A percentile compares a stretch with the other conserved stretches of the same genome.
Conservation (phyloP, 2,329 filamentous ascomycete species). For the Trichoderma sp. region DNA sequence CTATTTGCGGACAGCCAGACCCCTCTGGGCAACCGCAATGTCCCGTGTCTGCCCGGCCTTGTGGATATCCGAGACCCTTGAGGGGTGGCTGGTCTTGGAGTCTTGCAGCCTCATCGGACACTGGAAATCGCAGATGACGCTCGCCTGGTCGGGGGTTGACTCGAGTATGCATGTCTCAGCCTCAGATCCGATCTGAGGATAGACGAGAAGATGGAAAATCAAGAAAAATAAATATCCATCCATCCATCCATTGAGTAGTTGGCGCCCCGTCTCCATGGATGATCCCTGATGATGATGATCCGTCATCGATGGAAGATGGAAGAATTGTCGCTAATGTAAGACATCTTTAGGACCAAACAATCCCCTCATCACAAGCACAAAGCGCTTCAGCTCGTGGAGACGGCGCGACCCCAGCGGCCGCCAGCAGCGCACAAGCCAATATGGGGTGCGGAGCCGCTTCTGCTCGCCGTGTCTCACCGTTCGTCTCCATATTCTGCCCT, state of each 20-base stretch:
- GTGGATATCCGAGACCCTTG: conserved; percentile 1
- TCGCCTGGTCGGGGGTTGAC: not conserved
- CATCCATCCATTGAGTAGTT: conserved; percentile 3
- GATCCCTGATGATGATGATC: conserved; percentile 8
- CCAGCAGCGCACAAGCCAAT: conserved; percentile 15
- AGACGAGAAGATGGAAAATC: not conserved
- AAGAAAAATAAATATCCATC: not conserved
- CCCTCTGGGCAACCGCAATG: not conserved
- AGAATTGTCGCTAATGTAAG: conserved; percentile 18
- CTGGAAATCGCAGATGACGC: conserved; percentile 6
- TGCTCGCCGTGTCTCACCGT: conserved; percentile 22
- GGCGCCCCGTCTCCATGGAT: conserved; percentile 11
- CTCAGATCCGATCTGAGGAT: not conserved
- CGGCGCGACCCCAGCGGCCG: conserved; percentile 15
- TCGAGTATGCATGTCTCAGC: not conserved
- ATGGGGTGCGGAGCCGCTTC: conserved; percentile 22
- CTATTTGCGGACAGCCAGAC: not conserved
- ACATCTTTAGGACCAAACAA: conserved; percentile 13
- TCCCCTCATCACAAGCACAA: conserved; percentile 7
- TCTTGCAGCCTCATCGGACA: conserved; percentile 5
- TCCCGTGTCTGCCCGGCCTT: not conserved
- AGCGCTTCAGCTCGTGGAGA: not conserved
- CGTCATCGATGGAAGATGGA: not conserved
- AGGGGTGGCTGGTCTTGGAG: not conserved
- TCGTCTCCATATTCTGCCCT: conserved; percentile 18